Evolutionary conservation across 805 yeast genomes (phyloP).

Genomic region (Saturnispora hagleri): DNA sequence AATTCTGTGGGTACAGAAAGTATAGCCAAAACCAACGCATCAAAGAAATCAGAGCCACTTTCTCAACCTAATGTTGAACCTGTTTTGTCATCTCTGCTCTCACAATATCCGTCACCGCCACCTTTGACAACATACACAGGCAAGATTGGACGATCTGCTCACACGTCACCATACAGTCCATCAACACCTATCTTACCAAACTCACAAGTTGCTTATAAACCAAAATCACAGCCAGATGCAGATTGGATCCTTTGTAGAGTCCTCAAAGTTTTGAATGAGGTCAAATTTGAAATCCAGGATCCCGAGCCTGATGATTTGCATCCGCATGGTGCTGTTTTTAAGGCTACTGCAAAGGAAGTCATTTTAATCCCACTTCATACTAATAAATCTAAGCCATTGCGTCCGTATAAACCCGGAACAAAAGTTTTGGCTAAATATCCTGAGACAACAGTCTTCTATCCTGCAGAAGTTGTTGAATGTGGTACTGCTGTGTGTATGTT

Average conservation of each 20-base stretch:
- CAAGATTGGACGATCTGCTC: slow-evolving; percentile 15
- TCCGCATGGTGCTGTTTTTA: slow-evolving; percentile 78
- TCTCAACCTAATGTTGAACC: not conserved
- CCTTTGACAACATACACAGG: slow-evolving; percentile 10
- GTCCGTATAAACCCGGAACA: slow-evolving; percentile 61
- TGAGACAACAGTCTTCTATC: slow-evolving; percentile 93
- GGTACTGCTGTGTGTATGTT: slow-evolving; percentile 71
- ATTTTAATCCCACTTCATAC: slow-evolving; percentile 48
- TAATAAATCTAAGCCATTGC: slow-evolving; percentile 24
- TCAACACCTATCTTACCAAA: slow-evolving; percentile 31
- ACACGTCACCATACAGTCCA: slow-evolving; percentile 16
- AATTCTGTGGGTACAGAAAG: not conserved
- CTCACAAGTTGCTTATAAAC: slow-evolving; percentile 81
- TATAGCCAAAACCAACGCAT: not conserved
- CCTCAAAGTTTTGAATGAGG: slow-evolving; percentile 40
- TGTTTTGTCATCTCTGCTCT: not conserved
- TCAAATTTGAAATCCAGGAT: slow-evolving; percentile 80
- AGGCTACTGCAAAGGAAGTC: slow-evolving; percentile 73
- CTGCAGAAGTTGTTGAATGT: slow-evolving; percentile 82
- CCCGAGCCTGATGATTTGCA: slow-evolving; percentile 95
- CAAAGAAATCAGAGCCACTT: not conserved
- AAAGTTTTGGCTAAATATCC: slow-evolving; percentile 91
- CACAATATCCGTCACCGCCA: slow-evolving; percentile 12
- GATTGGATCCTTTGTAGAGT: slow-evolving; percentile 98
- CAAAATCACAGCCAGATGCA: slow-evolving; percentile 50